A percentile compares a stretch with the other conserved stretches of the same genome.
Evolutionary conservation across 2,329 filamentous ascomycete genomes (phyloP).

Genomic region (Penicillium palitans): DNA sequence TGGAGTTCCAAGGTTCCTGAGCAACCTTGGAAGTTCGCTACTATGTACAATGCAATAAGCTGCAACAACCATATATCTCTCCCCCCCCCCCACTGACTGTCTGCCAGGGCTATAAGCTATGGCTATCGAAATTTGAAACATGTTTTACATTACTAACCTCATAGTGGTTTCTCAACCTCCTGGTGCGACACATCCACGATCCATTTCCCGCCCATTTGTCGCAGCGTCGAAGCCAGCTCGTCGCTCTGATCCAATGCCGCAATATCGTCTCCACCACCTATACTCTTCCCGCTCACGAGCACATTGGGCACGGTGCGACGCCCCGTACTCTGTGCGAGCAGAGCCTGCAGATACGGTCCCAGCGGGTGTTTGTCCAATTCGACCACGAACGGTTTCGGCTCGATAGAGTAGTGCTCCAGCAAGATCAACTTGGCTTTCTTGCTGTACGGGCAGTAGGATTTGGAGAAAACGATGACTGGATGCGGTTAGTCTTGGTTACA

Average conservation of each 20-base stretch:
- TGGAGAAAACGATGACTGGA: slow-evolving; percentile 91
- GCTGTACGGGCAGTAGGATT: slow-evolving; percentile 86
- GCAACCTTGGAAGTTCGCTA: background rate
- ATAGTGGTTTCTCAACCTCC: slow-evolving; percentile 12
- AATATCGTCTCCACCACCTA: slow-evolving; percentile 88
- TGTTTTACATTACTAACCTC: slow-evolving; percentile 6
- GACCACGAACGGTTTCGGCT: slow-evolving; percentile 79
- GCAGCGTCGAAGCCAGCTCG: slow-evolving; percentile 69
- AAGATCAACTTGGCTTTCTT: slow-evolving; percentile 82
- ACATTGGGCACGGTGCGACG: slow-evolving; percentile 89
- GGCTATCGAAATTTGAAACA: slow-evolving; percentile 3
- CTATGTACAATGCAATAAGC: slow-evolving; percentile 6
- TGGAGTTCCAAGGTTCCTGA: background rate
- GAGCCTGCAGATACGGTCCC: slow-evolving; percentile 69
- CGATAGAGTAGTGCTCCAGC: slow-evolving; percentile 79
- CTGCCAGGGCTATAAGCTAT: background rate
- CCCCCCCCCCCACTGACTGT: background rate
- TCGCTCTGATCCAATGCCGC: slow-evolving; percentile 67
- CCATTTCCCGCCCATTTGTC: slow-evolving; percentile 70
- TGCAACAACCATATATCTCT: background rate
- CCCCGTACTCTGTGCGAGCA: slow-evolving; percentile 71
- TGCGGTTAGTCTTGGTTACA: slow-evolving; percentile 3
- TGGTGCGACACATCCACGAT: slow-evolving; percentile 44
- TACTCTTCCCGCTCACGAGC: slow-evolving; percentile 80
- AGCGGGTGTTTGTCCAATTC: slow-evolving; percentile 83